Evolutionary conservation across 768 basidiomycete genomes (phyloP).

Genomic region (Lentinula detonsa): DNA sequence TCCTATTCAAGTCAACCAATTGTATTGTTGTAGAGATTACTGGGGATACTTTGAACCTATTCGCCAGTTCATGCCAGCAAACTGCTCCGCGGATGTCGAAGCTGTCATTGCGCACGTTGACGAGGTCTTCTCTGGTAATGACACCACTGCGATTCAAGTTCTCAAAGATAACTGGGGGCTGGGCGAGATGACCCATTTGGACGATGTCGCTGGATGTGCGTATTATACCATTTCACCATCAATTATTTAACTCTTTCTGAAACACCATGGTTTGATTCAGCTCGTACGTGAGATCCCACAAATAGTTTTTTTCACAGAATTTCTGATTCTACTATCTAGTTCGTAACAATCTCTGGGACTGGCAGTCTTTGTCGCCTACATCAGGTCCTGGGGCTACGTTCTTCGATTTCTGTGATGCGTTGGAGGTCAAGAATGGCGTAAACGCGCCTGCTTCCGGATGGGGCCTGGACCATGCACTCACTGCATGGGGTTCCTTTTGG

Average conservation of each 20-base stretch:
- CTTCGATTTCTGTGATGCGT: slow-evolving; percentile 40
- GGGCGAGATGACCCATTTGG: slow-evolving; percentile 30
- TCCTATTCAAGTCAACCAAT: neutral
- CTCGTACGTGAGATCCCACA: neutral
- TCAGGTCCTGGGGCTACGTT: slow-evolving; percentile 26
- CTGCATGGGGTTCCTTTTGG: slow-evolving; percentile 39
- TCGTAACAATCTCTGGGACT: slow-evolving; percentile 33
- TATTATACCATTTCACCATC: neutral
- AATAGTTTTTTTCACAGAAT: neutral
- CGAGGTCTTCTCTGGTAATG: slow-evolving; percentile 26
- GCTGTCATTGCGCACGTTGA: slow-evolving; percentile 44
- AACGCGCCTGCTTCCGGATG: slow-evolving; percentile 30
- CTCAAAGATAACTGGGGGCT: slow-evolving; percentile 39
- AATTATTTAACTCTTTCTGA: neutral
- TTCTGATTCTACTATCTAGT: slow-evolving; percentile 4
- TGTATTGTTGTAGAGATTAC: slow-evolving; percentile 21
- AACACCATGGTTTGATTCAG: neutral
- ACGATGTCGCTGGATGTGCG: slow-evolving; percentile 41
- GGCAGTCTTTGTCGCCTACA: slow-evolving; percentile 39
- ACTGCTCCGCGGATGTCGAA: slow-evolving; percentile 48
- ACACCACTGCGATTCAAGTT: slow-evolving; percentile 24
- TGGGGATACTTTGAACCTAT: slow-evolving; percentile 50
- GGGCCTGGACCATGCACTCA: slow-evolving; percentile 37
- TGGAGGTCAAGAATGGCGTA: slow-evolving; percentile 40
- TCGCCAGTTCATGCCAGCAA: slow-evolving; percentile 37